Conservation (phyloP, 352 stramenopile species). For the Phytophthora melonis region DNA sequence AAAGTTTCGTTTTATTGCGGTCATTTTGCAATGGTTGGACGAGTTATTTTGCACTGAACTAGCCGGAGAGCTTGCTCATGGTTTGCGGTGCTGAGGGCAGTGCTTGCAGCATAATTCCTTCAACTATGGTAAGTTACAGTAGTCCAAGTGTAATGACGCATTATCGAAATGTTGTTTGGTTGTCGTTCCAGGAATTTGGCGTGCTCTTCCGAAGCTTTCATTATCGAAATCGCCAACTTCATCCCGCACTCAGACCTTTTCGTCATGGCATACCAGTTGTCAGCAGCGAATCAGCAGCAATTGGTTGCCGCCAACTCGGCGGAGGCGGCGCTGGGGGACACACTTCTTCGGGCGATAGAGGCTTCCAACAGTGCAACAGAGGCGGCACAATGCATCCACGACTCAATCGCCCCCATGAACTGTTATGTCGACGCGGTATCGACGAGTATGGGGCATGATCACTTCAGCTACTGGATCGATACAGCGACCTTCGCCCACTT, state of each 20-base stretch:
- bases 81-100: too few species aligned
- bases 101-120: not conserved
- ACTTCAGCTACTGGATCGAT: slow-evolving; percentile 3
- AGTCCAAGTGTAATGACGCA: not conserved
- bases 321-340: not conserved
- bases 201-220: not conserved
- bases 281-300: not conserved
- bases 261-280: not conserved
- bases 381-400: not conserved
- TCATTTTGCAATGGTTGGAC: too few species aligned
- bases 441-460: not conserved
- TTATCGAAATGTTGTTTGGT: not conserved
- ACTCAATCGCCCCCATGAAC: not conserved
- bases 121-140: not conserved
- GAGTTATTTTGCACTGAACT: too few species aligned
- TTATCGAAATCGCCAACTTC: not conserved
- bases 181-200: not conserved
- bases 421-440: not conserved
- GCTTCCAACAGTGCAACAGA: not conserved
- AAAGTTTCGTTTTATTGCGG: too few species aligned
- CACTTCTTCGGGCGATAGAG: not conserved
- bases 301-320: not conserved
- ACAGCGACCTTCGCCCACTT: not conserved
- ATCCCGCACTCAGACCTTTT: not conserved
- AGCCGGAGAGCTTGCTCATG: too few species aligned